Evolutionary conservation across 139 green algal species (phyloP), one percentile per base, ranked within the genome.

Genomic region (Pseudopediastrum boryanum): DNA sequence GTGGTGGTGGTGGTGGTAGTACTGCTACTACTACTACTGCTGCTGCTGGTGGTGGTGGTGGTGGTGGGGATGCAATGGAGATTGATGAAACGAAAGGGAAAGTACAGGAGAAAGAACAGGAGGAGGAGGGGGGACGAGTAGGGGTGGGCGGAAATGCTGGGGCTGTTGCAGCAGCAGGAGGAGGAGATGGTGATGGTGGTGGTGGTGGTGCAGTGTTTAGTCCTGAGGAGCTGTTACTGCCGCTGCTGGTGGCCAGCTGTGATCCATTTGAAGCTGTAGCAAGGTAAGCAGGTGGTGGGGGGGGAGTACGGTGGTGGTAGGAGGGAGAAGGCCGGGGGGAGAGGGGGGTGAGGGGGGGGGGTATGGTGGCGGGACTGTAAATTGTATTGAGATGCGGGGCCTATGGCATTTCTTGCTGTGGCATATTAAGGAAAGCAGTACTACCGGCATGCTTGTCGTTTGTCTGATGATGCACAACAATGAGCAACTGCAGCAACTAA

Each of bases 241-340:
- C 78, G 13, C 90, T 93, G 74, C 69, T 97, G 64, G 89, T 77
- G 23, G 90, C 88, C 4, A 79, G 90, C 3, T 86, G 75, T 35
- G 89, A 95, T 67, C 87, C 89, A 1, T 67, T 65, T 2, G 92
- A 96, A 3, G 38, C 81, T 29, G 88, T 93, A 36, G 41, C 74
- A 23, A 63, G 81, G 85, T 89, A 73, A 12, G 75, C n/a, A 1
- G 31, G n/a, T 70, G 41, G 23, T 35, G 5, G 29, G 50, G n/a
- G n/a, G n/a, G n/a, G n/a, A n/a, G n/a, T n/a, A n/a, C n/a, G n/a
- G n/a, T n/a, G n/a, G n/a, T n/a, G n/a, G n/a, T n/a, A n/a, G n/a
- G n/a, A n/a, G n/a, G n/a, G n/a, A n/a, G n/a, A n/a, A n/a, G n/a
- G n/a, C n/a, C n/a, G n/a, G n/a, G n/a, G n/a, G n/a, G n/a, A n/a